Percentiles rank a stretch among this genome's conserved stretches.
These are phyloP conservation scores for Globisporangium emineosum DNA, from an alignment of 352 stramenopile species.

Conservation along the genomic window DNA sequence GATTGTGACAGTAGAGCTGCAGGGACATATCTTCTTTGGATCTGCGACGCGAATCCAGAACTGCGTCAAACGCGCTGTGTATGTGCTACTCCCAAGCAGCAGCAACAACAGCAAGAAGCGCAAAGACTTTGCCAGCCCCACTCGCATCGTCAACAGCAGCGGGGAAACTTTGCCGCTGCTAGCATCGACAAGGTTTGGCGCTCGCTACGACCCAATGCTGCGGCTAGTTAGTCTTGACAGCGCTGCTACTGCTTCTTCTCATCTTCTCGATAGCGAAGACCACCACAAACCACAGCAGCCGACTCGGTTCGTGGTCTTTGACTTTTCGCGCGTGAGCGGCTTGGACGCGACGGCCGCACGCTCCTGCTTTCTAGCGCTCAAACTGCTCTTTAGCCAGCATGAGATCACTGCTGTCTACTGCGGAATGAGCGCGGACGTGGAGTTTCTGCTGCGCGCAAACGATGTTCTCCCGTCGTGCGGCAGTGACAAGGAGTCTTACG, in stretches of 20 bases:
- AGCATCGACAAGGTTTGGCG: conserved; percentile 6
- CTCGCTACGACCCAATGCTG: conserved; percentile 10
- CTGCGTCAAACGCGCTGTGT: conserved; percentile 62
- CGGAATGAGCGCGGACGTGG: conserved; percentile 49
- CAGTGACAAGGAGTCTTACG: conserved; percentile 25
- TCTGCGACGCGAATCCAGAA: conserved; percentile 69
- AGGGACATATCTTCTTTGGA: conserved; percentile 79
- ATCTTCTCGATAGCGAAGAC: neutral
- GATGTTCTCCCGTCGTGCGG: conserved; percentile 31
- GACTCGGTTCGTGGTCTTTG: conserved; percentile 72
- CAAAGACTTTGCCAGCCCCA: neutral
- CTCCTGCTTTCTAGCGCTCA: conserved; percentile 67
- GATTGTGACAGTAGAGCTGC: conserved; percentile 64
- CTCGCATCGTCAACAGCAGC: neutral
- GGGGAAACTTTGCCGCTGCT: conserved; percentile 30
- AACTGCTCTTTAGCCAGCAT: conserved; percentile 51
- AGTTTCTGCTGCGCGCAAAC: conserved; percentile 57
- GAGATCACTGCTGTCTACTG: conserved; percentile 59
- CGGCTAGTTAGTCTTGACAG: conserved; percentile 47
- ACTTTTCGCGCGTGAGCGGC: conserved; percentile 75
- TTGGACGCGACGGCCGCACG: conserved; percentile 75
- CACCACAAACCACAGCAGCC: neutral
- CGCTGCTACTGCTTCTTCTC: conserved; percentile 6
- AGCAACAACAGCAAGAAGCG: neutral
- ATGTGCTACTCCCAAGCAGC: conserved; percentile 22